phyloP scores from a whole-genome alignment of 495 filamentous ascomycete genomes.

The Friedmanniomyces endolithicus region DNA sequence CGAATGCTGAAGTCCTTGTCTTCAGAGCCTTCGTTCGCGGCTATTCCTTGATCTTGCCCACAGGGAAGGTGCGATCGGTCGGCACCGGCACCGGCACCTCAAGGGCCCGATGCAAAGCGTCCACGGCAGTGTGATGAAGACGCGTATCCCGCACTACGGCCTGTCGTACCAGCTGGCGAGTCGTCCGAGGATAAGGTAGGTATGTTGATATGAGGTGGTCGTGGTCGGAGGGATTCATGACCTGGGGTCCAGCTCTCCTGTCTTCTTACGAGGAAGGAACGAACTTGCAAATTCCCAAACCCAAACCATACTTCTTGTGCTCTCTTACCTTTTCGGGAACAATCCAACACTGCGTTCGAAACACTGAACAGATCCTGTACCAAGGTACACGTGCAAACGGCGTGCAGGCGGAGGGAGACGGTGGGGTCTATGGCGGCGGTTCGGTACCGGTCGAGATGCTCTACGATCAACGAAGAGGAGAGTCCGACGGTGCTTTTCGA shows the following conservation, averaged over 20 bases:
- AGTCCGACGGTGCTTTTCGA: slow-evolving; percentile 7
- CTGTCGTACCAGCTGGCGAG: too few relatives aligned
- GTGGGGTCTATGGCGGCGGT: neutral
- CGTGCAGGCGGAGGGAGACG: slow-evolving; percentile 2
- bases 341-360: slow-evolving; percentile 3
- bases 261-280: neutral
- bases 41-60: neutral
- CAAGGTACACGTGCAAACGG: slow-evolving; percentile 6
- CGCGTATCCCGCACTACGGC: too few relatives aligned
- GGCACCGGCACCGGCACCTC: neutral
- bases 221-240: neutral
- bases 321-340: slow-evolving; percentile 17
- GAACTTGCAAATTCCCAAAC: neutral
- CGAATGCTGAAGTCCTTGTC: neutral
- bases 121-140: too few relatives aligned
- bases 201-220: too few relatives aligned
- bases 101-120: neutral
- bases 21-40: neutral
- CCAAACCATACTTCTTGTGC: neutral
- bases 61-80: neutral
- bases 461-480: slow-evolving; percentile 25
- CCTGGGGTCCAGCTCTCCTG: neutral
- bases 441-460: slow-evolving; percentile 18
- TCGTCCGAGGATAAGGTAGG: too few relatives aligned
- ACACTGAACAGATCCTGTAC: slow-evolving; percentile 1